Percentiles rank a stretch among this genome's conserved stretches.
Conservation (phyloP, 2,329 filamentous ascomycete genomes). For the Aureobasidium pullulans region DNA sequence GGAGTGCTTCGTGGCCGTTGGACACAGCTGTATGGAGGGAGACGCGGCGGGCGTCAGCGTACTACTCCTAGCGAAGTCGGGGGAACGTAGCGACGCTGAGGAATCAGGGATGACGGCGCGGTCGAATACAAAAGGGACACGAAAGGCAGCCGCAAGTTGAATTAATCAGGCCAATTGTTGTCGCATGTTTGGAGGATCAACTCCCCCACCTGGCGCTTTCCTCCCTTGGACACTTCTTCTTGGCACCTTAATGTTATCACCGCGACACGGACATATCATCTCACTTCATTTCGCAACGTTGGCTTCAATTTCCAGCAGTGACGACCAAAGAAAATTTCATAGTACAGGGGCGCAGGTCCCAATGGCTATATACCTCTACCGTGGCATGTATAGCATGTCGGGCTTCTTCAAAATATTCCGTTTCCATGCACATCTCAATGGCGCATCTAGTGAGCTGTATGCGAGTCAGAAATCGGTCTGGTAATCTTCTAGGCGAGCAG, state of each 20-base stretch:
- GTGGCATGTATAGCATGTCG: not conserved
- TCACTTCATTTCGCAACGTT: not conserved
- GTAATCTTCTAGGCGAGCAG: not conserved
- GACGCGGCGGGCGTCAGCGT: not conserved
- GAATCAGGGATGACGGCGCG: not conserved
- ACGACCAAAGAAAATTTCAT: slow-evolving; percentile 12
- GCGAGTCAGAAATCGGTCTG: slow-evolving; percentile 17
- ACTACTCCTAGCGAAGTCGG: not conserved
- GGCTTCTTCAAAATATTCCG: slow-evolving; percentile 6
- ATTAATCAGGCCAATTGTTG: slow-evolving; percentile 8
- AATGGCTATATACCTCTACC: slow-evolving; percentile 13
- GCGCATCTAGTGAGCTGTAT: slow-evolving; percentile 25
- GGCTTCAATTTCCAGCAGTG: not conserved
- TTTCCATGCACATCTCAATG: not conserved
- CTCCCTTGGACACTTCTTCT: not conserved
- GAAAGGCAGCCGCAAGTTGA: not conserved
- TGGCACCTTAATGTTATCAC: not conserved
- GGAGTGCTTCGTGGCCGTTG: slow-evolving; percentile 9
- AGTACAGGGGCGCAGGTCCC: slow-evolving; percentile 11
- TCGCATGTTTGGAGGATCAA: slow-evolving; percentile 11
- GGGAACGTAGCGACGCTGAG: not conserved
- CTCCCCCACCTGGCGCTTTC: not conserved
- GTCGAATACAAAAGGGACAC: not conserved
- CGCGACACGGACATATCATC: not conserved
- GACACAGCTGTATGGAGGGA: slow-evolving; percentile 3